Percentiles rank a stretch among this genome's conserved stretches.
Evolutionary conservation across 192 early-diverging fungal genomes (phyloP).

Genomic region (Backusella westeae): DNA sequence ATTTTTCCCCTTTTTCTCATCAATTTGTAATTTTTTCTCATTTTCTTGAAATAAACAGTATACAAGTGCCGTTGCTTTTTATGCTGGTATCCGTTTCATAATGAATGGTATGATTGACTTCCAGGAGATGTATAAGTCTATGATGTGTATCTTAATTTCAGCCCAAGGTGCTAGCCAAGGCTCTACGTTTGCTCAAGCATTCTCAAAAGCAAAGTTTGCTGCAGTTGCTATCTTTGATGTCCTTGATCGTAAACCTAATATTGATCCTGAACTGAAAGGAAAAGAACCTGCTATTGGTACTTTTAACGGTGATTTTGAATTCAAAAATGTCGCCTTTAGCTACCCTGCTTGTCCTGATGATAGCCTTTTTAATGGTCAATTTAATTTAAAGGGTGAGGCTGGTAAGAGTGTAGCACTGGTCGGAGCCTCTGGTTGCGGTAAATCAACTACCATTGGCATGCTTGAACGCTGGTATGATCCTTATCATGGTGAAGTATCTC

Average conservation of each 20-base stretch:
- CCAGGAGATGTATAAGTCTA: conserved; percentile 18
- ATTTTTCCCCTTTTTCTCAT: too few species aligned
- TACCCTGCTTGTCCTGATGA: conserved; percentile 67
- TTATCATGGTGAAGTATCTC: conserved; percentile 49
- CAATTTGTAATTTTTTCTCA: too few species aligned
- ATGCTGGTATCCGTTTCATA: conserved; percentile 27
- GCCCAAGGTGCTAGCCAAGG: conserved; percentile 56
- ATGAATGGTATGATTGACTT: conserved; percentile 16
- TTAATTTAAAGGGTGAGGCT: conserved; percentile 50
- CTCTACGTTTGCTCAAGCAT: conserved; percentile 68
- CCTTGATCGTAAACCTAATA: conserved; percentile 66
- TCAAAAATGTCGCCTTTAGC: conserved; percentile 47
- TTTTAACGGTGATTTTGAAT: conserved; percentile 36
- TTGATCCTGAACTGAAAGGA: conserved; percentile 56
- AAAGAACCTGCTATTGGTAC: conserved; percentile 24
- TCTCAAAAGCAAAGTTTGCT: conserved; percentile 78
- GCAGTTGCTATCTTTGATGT: conserved; percentile 69
- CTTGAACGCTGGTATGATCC: conserved; percentile 85
- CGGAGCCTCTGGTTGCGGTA: conserved; percentile 85
- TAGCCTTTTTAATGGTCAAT: conserved; percentile 42
- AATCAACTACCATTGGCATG: conserved; percentile 64
- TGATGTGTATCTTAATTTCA: conserved; percentile 24
- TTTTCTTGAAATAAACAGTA: too few species aligned
- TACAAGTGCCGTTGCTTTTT: conserved; percentile 25
- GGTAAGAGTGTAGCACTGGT: conserved; percentile 85